These are phyloP conservation scores for Flaveria ramosissima DNA, from an alignment of 129 eudicot species.

Conservation along the genomic window DNA sequence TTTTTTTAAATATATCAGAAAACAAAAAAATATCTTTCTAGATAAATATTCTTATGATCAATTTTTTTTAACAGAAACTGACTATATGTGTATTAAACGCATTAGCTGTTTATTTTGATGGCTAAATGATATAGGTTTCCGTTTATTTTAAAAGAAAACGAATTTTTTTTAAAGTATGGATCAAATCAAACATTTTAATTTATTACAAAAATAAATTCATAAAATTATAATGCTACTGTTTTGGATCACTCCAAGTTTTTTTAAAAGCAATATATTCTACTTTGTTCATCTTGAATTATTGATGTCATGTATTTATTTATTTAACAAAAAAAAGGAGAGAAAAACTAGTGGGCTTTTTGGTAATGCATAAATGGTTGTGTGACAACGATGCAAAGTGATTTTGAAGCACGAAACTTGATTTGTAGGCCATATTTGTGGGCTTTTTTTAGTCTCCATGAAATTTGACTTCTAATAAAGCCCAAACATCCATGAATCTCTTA, in stretches of 20 bases:
- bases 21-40: no score
- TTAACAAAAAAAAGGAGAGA: neutral
- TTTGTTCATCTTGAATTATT: constrained; percentile 34
- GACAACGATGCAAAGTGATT: constrained; percentile 37
- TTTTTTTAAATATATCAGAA: no score
- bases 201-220: neutral
- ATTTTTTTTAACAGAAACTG: neutral
- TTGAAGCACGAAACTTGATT: constrained; percentile 33
- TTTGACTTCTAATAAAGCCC: constrained; percentile 32
- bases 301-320: constrained; percentile 24
- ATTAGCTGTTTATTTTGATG: neutral
- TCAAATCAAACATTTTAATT: neutral
- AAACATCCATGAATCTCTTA: neutral
- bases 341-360: constrained; percentile 31
- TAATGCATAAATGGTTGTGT: constrained; percentile 28
- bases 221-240: constrained; percentile 25
- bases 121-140: neutral
- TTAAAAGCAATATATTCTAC: constrained; percentile 24
- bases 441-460: constrained; percentile 9
- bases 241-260: constrained; percentile 28
- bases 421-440: constrained; percentile 35
- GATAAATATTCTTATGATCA: no score
- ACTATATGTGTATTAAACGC: neutral
- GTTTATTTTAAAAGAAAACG: no score
- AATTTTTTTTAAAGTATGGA: neutral